These are phyloP conservation scores for Backusella australiensis DNA, from an alignment of 192 early-diverging fungal genomes.

Conservation along the genomic window DNA sequence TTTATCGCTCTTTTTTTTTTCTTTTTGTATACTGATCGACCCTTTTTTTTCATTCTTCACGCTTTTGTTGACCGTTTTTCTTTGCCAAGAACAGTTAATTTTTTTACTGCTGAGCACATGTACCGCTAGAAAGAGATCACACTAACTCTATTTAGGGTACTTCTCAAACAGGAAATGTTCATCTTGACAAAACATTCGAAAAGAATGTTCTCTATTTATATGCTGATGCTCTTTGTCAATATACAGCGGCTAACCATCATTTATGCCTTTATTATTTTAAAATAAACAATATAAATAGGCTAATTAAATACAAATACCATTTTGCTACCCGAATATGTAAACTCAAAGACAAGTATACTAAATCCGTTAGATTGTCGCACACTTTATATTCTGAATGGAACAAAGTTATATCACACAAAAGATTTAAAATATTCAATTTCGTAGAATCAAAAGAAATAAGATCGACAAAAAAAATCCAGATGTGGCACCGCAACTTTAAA, in stretches of 20 bases:
- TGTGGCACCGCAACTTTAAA: not conserved
- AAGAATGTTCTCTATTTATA: not conserved
- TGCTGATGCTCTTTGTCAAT: not conserved
- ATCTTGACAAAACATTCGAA: not conserved
- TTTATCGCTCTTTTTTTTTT: not conserved
- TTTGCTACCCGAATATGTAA: not conserved
- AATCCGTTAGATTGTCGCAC: not conserved
- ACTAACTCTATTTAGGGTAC: not conserved
- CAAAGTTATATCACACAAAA: not conserved
- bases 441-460: slow-evolving; percentile 7
- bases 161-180: not conserved
- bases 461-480: not conserved
- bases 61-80: not conserved
- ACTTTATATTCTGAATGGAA: slow-evolving; percentile 8
- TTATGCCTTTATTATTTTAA: not conserved
- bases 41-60: not conserved
- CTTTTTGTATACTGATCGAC: not conserved
- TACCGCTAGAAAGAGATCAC: not conserved
- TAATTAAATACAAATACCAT: not conserved
- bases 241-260: not conserved
- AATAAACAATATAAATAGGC: not conserved
- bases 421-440: not conserved
- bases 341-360: not conserved
- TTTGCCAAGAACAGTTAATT: slow-evolving; percentile 1
- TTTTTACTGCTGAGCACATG: slow-evolving; percentile 5